Conservation (phyloP, 2,329 filamentous ascomycete species). For the Calonectria hongkongensis region DNA sequence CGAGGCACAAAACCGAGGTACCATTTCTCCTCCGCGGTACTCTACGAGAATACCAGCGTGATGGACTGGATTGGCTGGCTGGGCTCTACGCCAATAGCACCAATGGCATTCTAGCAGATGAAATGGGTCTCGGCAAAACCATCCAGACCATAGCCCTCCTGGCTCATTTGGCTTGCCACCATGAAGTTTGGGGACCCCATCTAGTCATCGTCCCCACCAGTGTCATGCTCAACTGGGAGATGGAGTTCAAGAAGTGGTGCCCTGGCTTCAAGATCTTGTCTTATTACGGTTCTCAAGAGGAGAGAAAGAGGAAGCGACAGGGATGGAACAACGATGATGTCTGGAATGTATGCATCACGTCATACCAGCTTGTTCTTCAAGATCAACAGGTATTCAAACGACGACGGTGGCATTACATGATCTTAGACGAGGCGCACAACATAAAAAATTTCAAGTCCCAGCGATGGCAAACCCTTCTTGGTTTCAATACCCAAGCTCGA, state of each 20-base stretch:
- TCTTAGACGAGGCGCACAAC: conserved; percentile 98
- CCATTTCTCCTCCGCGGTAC: conserved; percentile 91
- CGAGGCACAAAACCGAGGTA: conserved; percentile 79
- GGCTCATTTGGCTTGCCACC: conserved; percentile 91
- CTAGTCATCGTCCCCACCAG: conserved; percentile 97
- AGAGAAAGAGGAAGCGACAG: conserved; percentile 91
- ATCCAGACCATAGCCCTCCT: conserved; percentile 97
- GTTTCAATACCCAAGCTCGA: conserved; percentile 91
- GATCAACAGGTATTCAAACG: conserved; percentile 96
- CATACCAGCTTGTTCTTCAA: conserved; percentile 95
- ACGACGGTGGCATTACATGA: conserved; percentile 97
- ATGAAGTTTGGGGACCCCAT: conserved; percentile 96
- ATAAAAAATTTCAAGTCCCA: conserved; percentile 99
- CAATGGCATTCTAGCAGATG: conserved; percentile 96
- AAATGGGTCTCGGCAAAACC: conserved; percentile 99
- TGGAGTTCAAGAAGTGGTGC: conserved; percentile 99
- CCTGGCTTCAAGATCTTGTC: conserved; percentile 98
- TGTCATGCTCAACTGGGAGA: conserved; percentile 99
- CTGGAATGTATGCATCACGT: conserved; percentile 99
- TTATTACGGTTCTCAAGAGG: conserved; percentile 96
- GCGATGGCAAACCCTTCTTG: conserved; percentile 95
- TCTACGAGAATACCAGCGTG: conserved; percentile 95
- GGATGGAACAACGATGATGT: conserved; percentile 95
- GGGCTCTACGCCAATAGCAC: conserved; percentile 93
- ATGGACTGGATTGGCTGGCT: conserved; percentile 97